These are phyloP conservation scores for Comarum palustre DNA, from an alignment of 306 rosid species.

Conservation along the genomic window DNA sequence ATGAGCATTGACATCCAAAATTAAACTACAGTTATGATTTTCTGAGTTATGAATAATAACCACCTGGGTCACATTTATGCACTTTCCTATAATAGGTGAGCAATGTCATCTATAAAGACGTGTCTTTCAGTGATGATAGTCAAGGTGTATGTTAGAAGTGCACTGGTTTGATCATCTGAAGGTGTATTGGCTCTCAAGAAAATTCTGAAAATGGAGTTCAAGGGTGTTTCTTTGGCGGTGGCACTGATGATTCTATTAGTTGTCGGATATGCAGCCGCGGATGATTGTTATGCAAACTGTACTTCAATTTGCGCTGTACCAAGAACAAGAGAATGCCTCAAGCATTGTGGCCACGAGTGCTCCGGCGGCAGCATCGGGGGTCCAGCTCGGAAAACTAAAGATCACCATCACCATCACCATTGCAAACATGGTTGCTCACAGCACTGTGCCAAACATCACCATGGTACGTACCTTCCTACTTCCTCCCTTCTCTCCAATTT, in stretches of 20 bases:
- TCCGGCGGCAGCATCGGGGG: neutral
- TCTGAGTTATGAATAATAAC: too few relatives aligned
- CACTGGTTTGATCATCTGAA: neutral
- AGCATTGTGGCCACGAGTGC: neutral
- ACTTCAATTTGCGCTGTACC: neutral
- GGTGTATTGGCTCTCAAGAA: neutral
- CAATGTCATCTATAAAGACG: too few relatives aligned
- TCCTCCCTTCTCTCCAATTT: too few relatives aligned
- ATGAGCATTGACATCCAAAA: neutral
- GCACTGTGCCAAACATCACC: neutral
- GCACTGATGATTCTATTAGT: neutral
- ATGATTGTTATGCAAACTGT: neutral
- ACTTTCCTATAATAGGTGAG: too few relatives aligned
- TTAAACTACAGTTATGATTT: too few relatives aligned
- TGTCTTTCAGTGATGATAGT: neutral
- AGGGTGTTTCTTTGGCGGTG: neutral
- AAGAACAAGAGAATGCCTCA: neutral
- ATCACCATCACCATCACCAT: neutral
- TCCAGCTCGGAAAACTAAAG: neutral
- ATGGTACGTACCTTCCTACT: neutral
- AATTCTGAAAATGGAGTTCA: neutral
- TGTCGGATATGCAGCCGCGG: neutral
- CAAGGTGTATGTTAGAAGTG: neutral
- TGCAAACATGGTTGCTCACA: neutral
- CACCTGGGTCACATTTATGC: too few relatives aligned